Conservation (phyloP, 2,329 filamentous ascomycete species). For the Colletotrichum cuscutae region DNA sequence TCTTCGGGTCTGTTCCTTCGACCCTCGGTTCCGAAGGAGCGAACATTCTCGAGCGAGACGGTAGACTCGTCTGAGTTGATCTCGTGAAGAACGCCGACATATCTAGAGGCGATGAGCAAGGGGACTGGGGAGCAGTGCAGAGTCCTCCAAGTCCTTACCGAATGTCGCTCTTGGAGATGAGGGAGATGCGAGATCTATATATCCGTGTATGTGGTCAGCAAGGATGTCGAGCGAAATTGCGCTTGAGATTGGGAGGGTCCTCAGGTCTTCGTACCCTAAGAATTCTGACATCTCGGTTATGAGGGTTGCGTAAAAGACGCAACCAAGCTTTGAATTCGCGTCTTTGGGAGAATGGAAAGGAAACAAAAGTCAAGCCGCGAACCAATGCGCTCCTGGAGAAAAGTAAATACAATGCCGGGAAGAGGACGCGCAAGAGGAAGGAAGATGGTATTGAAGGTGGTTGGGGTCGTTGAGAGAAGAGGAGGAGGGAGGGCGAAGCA, state of each 20-base stretch:
- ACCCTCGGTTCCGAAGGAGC: slow-evolving; percentile 93
- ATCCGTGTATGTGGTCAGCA: slow-evolving; percentile 5
- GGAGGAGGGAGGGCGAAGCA: slow-evolving; percentile 8
- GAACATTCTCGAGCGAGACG: slow-evolving; percentile 96
- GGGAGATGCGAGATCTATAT: slow-evolving; percentile 86
- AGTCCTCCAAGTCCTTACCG: slow-evolving; percentile 68
- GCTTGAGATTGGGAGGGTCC: slow-evolving; percentile 36
- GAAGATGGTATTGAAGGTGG: slow-evolving; percentile 19
- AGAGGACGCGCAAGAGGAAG: slow-evolving; percentile 14
- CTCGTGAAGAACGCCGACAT: slow-evolving; percentile 94
- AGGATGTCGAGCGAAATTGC: slow-evolving; percentile 20
- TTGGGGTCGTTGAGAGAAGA: slow-evolving; percentile 16
- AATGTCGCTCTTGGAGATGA: slow-evolving; percentile 98
- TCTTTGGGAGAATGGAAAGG: slow-evolving; percentile 19
- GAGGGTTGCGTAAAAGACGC: slow-evolving; percentile 54
- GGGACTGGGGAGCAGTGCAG: slow-evolving; percentile 27
- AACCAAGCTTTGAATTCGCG: slow-evolving; percentile 42
- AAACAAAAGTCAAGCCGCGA: slow-evolving; percentile 33
- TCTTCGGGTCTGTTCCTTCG: slow-evolving; percentile 81
- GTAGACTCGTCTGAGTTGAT: slow-evolving; percentile 98
- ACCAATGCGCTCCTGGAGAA: slow-evolving; percentile 30
- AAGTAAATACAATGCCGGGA: slow-evolving; percentile 19
- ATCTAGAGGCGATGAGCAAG: slow-evolving; percentile 63
- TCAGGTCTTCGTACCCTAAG: slow-evolving; percentile 60
- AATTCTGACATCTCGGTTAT: slow-evolving; percentile 66